Percentiles rank a stretch among this genome's conserved stretches.
These are phyloP conservation scores for Coemansia asiatica DNA, from an alignment of 192 early-diverging fungal genomes.

Conservation along the genomic window DNA sequence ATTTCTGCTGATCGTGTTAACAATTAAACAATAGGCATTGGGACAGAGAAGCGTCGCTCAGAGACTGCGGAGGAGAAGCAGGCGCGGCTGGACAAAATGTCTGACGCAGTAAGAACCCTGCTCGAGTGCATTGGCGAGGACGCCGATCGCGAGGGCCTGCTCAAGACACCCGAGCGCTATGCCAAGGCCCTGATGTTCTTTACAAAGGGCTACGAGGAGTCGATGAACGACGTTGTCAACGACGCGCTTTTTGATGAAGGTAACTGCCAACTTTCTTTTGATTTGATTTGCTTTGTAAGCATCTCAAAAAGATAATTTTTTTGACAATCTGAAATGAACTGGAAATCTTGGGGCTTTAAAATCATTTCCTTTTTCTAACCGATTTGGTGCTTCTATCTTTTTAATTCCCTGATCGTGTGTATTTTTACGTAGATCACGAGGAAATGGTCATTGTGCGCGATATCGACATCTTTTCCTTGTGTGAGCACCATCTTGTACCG, in stretches of 20 bases:
- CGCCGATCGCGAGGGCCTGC: conserved; percentile 86
- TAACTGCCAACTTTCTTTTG: no score
- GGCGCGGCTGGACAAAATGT: conserved; percentile 72
- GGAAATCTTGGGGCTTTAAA: background rate
- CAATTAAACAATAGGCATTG: conserved; percentile 62
- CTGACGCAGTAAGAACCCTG: conserved; percentile 83
- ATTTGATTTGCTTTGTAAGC: no score
- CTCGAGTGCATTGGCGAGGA: conserved; percentile 95
- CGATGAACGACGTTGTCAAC: conserved; percentile 85
- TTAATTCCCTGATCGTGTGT: conserved; percentile 4
- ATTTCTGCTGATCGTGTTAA: no score
- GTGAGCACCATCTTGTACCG: conserved; percentile 99
- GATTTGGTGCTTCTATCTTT: no score
- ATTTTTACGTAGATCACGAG: conserved; percentile 79
- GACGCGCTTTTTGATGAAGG: conserved; percentile 96
- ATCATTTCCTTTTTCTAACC: no score
- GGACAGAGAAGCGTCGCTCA: conserved; percentile 73
- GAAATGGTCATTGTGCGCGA: conserved; percentile 99
- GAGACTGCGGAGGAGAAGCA: conserved; percentile 75
- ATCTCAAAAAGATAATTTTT: conserved; percentile 3
- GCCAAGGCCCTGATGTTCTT: conserved; percentile 98
- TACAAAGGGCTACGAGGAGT: conserved; percentile 97
- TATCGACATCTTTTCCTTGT: conserved; percentile 94
- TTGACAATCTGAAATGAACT: background rate
- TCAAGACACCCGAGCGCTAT: conserved; percentile 94